Evolutionary conservation across 331 rosid species (phyloP).

Genomic region (Quercus tomentella): DNA sequence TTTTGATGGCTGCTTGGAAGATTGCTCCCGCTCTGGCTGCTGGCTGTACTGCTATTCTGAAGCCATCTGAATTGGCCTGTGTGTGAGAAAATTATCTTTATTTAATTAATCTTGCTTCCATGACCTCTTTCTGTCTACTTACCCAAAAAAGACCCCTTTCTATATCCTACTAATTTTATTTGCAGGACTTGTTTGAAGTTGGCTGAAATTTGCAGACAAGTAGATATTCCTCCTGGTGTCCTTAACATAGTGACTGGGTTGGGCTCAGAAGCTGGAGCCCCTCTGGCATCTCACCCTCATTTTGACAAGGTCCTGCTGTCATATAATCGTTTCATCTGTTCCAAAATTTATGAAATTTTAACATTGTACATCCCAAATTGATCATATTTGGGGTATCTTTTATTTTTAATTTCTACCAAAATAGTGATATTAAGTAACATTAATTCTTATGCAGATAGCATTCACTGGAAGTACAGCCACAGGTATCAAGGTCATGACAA

Average conservation of each 20-base stretch:
- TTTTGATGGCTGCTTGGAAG: conserved; percentile 95
- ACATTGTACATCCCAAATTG: no score
- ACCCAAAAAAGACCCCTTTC: background rate
- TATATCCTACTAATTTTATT: no score
- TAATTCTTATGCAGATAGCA: conserved; percentile 50
- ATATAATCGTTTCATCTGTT: no score
- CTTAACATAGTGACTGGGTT: conserved; percentile 81
- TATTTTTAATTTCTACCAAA: no score
- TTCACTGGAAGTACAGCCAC: conserved; percentile 92
- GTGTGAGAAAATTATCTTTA: conserved; percentile 40
- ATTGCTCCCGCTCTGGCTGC: conserved; percentile 99
- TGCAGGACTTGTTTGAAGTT: conserved; percentile 89
- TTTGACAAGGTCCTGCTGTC: conserved; percentile 69
- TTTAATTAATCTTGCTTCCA: conserved; percentile 11
- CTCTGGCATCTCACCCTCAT: conserved; percentile 84
- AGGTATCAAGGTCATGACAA: conserved; percentile 85
- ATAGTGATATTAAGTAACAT: no score
- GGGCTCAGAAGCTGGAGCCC: conserved; percentile 98
- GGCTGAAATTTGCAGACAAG: conserved; percentile 71
- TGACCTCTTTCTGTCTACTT: background rate
- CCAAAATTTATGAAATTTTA: no score
- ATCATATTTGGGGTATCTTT: no score
- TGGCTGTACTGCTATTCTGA: conserved; percentile 94
- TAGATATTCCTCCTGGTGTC: conserved; percentile 87
- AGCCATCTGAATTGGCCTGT: conserved; percentile 94